Conservation (phyloP, 1,284 basidiomycete species). For the Phylloboletellus chloephorus region DNA sequence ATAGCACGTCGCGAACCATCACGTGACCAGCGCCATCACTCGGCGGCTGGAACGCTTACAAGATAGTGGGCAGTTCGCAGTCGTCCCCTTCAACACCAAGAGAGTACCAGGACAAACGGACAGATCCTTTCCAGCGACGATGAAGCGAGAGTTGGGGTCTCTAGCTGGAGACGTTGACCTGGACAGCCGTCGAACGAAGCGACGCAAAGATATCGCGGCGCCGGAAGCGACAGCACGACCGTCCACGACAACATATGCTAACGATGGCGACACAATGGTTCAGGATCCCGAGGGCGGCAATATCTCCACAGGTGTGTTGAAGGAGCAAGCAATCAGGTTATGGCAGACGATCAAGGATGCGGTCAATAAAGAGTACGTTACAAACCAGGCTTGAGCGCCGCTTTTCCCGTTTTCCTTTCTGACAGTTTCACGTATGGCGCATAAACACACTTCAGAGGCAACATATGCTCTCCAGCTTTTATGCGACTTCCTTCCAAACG, state of each 20-base stretch:
- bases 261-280: constrained; percentile 23
- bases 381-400: constrained; percentile 32
- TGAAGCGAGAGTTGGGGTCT: constrained; percentile 60
- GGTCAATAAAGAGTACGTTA: constrained; percentile 76
- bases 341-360: constrained; percentile 75
- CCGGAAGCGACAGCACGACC: constrained; percentile 17
- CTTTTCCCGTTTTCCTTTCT: constrained; percentile 32
- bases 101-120: constrained; percentile 17
- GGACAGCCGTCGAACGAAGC: constrained; percentile 62
- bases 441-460: constrained; percentile 45
- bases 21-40: constrained; percentile 25
- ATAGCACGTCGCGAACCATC: no score
- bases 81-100: constrained; percentile 24
- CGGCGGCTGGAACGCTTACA: constrained; percentile 24
- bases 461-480: constrained; percentile 68
- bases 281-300: constrained; percentile 24
- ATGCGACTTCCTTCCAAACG: constrained; percentile 70
- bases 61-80: constrained; percentile 34
- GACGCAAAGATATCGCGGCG: constrained; percentile 53
- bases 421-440: constrained; percentile 26
- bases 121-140: constrained; percentile 39
- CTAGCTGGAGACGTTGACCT: constrained; percentile 45
- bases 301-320: constrained; percentile 29
- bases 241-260: constrained; percentile 26
- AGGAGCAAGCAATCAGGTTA: constrained; percentile 43